phyloP scores from a whole-genome alignment of 371 early-diverging fungal genomes.

The Apophysomyces variabilis region DNA sequence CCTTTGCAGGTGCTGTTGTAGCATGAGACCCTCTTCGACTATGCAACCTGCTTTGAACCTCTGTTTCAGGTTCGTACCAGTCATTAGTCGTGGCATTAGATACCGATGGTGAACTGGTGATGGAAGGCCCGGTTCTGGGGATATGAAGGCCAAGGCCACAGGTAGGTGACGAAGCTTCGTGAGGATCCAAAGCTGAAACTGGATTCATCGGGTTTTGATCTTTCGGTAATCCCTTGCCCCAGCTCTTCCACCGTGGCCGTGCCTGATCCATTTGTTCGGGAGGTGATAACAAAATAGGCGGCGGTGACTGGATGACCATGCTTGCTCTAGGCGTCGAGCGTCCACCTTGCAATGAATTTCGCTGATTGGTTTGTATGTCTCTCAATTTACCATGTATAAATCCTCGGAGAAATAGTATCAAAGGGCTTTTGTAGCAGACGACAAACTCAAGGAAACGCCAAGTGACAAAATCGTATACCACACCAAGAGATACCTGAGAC shows the following conservation, averaged over 20 bases:
- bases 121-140: conserved; percentile 20
- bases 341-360: not conserved
- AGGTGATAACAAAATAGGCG: conserved; percentile 4
- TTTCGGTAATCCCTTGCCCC: conserved; percentile 19
- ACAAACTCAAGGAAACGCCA: conserved; percentile 66
- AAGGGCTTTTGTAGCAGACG: conserved; percentile 50
- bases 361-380: conserved; percentile 15
- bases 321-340: conserved; percentile 9
- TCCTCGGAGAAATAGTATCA: conserved; percentile 53
- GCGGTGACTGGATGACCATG: not conserved
- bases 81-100: conserved; percentile 15
- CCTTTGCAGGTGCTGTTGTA: not conserved
- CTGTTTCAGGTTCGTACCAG: conserved; percentile 5
- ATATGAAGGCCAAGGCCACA: conserved; percentile 39
- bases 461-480: conserved; percentile 53
- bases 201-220: not conserved
- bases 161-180: conserved; percentile 17
- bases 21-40: conserved; percentile 11
- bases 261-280: not conserved
- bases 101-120: conserved; percentile 24
- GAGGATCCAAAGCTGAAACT: not conserved
- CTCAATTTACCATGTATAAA: conserved; percentile 55
- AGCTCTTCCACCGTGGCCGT: conserved; percentile 29
- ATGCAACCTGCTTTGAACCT: conserved; percentile 13
- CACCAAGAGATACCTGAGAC: conserved; percentile 21